These are phyloP conservation scores for Chrysosporium keratinophilum DNA, from an alignment of 2,329 filamentous ascomycete species.

Conservation along the genomic window DNA sequence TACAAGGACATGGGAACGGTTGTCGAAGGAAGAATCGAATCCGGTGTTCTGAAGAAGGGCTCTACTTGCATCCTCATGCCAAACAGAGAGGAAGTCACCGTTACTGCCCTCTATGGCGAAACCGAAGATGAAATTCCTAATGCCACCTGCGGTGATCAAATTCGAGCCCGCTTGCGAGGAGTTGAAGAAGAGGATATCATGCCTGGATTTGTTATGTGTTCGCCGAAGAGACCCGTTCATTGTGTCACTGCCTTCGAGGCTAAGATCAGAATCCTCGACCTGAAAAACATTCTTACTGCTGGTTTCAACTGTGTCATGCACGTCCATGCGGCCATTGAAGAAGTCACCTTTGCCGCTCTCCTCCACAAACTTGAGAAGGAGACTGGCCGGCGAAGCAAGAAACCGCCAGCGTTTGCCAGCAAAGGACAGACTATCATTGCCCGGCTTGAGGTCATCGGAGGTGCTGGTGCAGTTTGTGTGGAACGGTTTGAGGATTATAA, in stretches of 20 bases:
- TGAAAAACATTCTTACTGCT: slow-evolving; percentile 86
- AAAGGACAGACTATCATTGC: slow-evolving; percentile 79
- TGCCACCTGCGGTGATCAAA: slow-evolving; percentile 86
- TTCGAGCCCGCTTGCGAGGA: slow-evolving; percentile 81
- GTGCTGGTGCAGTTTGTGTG: slow-evolving; percentile 77
- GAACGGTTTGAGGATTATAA: slow-evolving; percentile 94
- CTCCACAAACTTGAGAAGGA: slow-evolving; percentile 94
- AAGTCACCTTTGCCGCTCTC: slow-evolving; percentile 80
- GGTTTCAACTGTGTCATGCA: slow-evolving; percentile 98
- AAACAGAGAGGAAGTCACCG: slow-evolving; percentile 69
- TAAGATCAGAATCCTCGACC: slow-evolving; percentile 86
- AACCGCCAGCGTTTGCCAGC: slow-evolving; percentile 79
- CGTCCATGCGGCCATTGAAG: slow-evolving; percentile 93
- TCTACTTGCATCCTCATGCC: slow-evolving; percentile 89
- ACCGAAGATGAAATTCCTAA: slow-evolving; percentile 80
- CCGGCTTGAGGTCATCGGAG: slow-evolving; percentile 74
- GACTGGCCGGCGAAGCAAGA: slow-evolving; percentile 85
- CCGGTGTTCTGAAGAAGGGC: slow-evolving; percentile 85
- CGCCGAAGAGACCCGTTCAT: slow-evolving; percentile 84
- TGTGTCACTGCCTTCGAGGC: slow-evolving; percentile 85
- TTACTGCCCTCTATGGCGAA: slow-evolving; percentile 84
- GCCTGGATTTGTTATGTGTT: slow-evolving; percentile 92
- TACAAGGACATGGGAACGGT: slow-evolving; percentile 97
- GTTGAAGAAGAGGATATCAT: slow-evolving; percentile 96
- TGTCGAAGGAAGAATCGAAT: slow-evolving; percentile 94